Base-by-base conservation (phyloP, 768 basidiomycete genomes). In the Amanita molliuscula region DNA sequence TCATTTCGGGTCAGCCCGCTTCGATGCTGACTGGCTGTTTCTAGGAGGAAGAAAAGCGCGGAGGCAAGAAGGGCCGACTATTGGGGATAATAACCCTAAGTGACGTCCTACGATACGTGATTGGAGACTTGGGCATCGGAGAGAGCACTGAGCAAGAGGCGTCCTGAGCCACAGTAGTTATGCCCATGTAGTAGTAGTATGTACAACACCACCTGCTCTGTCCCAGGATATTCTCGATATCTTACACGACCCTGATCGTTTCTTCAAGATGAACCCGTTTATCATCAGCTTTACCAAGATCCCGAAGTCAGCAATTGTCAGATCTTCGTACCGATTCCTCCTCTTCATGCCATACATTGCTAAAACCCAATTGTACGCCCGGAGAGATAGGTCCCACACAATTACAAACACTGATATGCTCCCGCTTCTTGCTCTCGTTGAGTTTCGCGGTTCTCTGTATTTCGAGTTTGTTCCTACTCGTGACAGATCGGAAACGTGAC, bases 11-110 rank as follows among this genome's bases (percentile, higher is more conserved):
- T 7, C 8, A 31, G 37, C 43, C 43, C n/a, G 47, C 23, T 34
- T 36, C 29, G 31, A 44, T 50, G 45, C 37, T 41, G 46, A 36
- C 25, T 38, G 6, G 28, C 36, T 15, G 28, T 45, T 44, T 45
- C 8, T 54, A 89, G 87, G 87, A 88, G 61, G 88, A 90, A 68
- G 88, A 88, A 61, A 78, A 71, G 58, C 73, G 69, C 55, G 88
- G 88, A 10, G 88, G 88, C 3, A 86, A 80, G 70, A 88, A 86
- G 62, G 88, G 92, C 0, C 75, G 88, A 1, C 70, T 95, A 3
- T 66, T 92, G 40, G 91, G 91, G 0, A 81, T 95, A 58, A 88
- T 95, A 62, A 88, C 89, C 4, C 73, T 95, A 47, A 88, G 84
- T 64, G 91, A 95, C 60, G 89, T 95, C 37, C 67, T 95, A 44